phyloP scores from a whole-genome alignment of 78 protist genomes.

The Polysphondylium violaceum region DNA sequence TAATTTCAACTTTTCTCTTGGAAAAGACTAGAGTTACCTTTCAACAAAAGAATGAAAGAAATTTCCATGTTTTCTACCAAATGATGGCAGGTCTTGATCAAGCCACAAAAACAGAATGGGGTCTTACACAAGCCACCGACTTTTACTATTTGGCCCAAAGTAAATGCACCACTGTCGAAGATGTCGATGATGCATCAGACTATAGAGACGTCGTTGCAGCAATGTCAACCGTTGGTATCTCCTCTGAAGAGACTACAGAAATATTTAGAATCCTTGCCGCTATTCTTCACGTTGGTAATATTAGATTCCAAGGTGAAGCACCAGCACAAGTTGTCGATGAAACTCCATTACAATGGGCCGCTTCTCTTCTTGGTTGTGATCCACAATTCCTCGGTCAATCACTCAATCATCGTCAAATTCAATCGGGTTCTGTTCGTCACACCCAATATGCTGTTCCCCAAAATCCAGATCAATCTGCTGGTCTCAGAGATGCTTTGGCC shows the following conservation, averaged over 20 bases:
- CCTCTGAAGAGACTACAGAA: slow-evolving; percentile 59
- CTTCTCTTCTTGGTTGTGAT: slow-evolving; percentile 61
- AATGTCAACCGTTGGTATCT: slow-evolving; percentile 76
- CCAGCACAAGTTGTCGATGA: slow-evolving; percentile 66
- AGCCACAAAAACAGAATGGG: slow-evolving; percentile 42
- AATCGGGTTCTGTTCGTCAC: slow-evolving; percentile 66
- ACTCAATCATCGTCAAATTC: slow-evolving; percentile 79
- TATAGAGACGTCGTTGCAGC: slow-evolving; percentile 61
- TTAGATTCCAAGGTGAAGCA: slow-evolving; percentile 79
- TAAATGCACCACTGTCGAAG: slow-evolving; percentile 67
- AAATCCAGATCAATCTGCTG: slow-evolving; percentile 84
- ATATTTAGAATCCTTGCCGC: slow-evolving; percentile 83
- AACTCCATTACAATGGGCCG: slow-evolving; percentile 68
- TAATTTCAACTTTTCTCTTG: slow-evolving; percentile 74
- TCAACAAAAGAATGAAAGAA: slow-evolving; percentile 92
- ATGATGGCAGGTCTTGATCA: slow-evolving; percentile 76
- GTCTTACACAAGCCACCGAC: slow-evolving; percentile 51
- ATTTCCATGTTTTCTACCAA: slow-evolving; percentile 95
- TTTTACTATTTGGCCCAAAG: slow-evolving; percentile 80
- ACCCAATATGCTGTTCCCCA: slow-evolving; percentile 84
- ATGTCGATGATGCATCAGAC: slow-evolving; percentile 76
- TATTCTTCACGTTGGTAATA: slow-evolving; percentile 87
- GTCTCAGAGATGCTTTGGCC: slow-evolving; percentile 92
- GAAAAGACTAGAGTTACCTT: slow-evolving; percentile 91
- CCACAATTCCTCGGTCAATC: slow-evolving; percentile 74